Percentiles rank a stretch among this genome's conserved stretches.
phyloP scores from a whole-genome alignment of 768 basidiomycete genomes.

The Tephrocybe sp. region DNA sequence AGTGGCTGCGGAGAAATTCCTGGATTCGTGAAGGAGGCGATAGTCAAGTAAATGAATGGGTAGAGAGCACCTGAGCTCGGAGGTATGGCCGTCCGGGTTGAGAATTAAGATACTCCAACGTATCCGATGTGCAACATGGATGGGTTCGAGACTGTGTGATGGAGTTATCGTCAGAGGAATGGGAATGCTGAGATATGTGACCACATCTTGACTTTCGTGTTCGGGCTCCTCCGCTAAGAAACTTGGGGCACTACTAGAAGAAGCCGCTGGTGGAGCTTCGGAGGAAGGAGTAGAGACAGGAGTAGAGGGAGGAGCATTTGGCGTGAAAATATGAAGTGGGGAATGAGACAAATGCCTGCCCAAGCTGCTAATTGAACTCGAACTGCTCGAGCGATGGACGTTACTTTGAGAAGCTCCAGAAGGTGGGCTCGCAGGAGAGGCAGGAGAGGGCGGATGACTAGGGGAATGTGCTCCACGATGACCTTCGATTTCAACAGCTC shows the following conservation, averaged over 20 bases:
- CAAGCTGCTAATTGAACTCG: constrained; percentile 9
- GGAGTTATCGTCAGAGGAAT: constrained; percentile 65
- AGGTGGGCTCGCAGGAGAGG: constrained; percentile 10
- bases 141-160: constrained; percentile 72
- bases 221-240: not conserved
- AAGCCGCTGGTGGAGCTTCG: not conserved
- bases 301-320: not conserved
- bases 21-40: constrained; percentile 71
- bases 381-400: constrained; percentile 5
- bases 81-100: constrained; percentile 89
- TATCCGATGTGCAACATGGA: constrained; percentile 74
- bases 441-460: constrained; percentile 12
- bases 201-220: constrained; percentile 39
- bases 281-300: not conserved
- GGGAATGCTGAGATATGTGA: constrained; percentile 56
- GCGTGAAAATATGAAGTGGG: constrained; percentile 4
- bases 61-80: constrained; percentile 92
- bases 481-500: constrained; percentile 38
- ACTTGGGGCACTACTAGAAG: not conserved
- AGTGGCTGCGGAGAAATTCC: constrained; percentile 67
- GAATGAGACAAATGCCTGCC: not conserved
- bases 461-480: constrained; percentile 11
- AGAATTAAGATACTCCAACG: constrained; percentile 76
- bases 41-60: constrained; percentile 83
- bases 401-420: not conserved